These are phyloP conservation scores for Xylariaceae sp. DNA, from an alignment of 2,329 filamentous ascomycete genomes.

Conservation along the genomic window DNA sequence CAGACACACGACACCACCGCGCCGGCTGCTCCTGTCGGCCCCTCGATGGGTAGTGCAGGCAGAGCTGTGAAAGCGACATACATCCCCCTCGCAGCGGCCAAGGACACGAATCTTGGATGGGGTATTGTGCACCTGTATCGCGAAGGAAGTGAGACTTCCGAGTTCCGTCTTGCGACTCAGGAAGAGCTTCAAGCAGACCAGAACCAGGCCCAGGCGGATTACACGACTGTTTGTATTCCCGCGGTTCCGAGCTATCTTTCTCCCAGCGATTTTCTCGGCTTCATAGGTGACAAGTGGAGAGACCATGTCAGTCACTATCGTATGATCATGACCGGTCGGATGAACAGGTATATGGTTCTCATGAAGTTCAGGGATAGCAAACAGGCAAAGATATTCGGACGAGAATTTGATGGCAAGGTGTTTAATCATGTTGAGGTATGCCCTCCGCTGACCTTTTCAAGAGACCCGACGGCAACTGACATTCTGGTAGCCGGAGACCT, in stretches of 20 bases:
- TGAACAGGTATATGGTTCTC: constrained; percentile 90
- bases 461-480: constrained; percentile 20
- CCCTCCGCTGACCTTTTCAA: constrained; percentile 16
- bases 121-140: constrained; percentile 92
- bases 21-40: constrained; percentile 50
- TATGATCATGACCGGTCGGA: constrained; percentile 82
- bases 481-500: constrained; percentile 70
- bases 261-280: constrained; percentile 83
- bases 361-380: constrained; percentile 82
- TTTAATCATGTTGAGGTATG: constrained; percentile 86
- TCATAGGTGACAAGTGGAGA: constrained; percentile 81
- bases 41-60: constrained; percentile 54
- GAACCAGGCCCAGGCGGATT: constrained; percentile 46
- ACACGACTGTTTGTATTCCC: constrained; percentile 85
- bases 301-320: constrained; percentile 87
- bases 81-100: constrained; percentile 59
- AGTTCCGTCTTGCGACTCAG: constrained; percentile 37
- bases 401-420: constrained; percentile 83
- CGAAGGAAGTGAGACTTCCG: constrained; percentile 69
- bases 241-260: constrained; percentile 93
- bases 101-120: constrained; percentile 77
- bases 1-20: constrained; percentile 35
- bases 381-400: constrained; percentile 73
- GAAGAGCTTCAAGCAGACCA: constrained; percentile 29
- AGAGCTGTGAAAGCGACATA: constrained; percentile 79